Base-by-base conservation (phyloP, 306 rosid genomes). In the Cercis canadensis region DNA sequence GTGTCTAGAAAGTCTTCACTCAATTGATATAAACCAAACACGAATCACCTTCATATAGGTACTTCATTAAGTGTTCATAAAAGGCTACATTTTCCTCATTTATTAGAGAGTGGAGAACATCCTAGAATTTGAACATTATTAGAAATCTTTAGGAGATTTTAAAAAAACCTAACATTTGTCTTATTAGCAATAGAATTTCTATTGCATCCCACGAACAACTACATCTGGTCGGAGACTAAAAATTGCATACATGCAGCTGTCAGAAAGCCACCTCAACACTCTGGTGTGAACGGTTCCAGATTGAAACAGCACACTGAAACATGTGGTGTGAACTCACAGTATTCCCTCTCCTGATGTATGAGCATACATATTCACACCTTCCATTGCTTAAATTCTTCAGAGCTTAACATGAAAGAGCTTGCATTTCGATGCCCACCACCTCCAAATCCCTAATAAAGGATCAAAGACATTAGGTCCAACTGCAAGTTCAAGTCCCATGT, bases 371-470 rank as follows among this genome's bases (percentile, higher is more conserved):
- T 6, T 65, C 70, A 73, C 71, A 77, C 81, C 81, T 92, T 90
- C 98, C 96, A 94, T 70, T 65, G 81, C 70, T 80, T 74, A 61
- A 87, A 89, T 64, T 82, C 88, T 65, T 83, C 79, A 0, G 76
- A 65, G 77, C 67, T 82, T 78, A 90, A 50, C 83, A 89, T 69
- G 88, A 90, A 87, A 46, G 97, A 90, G 74, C 97, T 81, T 0
- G 98, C 98, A 46, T 86, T 81, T 76, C 57, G 77, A 81, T 89
- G 96, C 45, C 98, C 98, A 64, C 95, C 96, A 8, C 96, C 98
- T 80, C 93, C 93, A 62, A 84, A 90, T 72, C 76, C 84, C 97
- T 90, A 86, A 73, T 6, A 74, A 47, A 29, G 41, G 19, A 75
- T 41, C 47, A 56, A 75, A 32, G 11, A 61, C 24, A 9, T 59